These are phyloP conservation scores for Teratosphaeriaceae sp. DNA, from an alignment of 2,329 filamentous ascomycete species.

Conservation along the genomic window DNA sequence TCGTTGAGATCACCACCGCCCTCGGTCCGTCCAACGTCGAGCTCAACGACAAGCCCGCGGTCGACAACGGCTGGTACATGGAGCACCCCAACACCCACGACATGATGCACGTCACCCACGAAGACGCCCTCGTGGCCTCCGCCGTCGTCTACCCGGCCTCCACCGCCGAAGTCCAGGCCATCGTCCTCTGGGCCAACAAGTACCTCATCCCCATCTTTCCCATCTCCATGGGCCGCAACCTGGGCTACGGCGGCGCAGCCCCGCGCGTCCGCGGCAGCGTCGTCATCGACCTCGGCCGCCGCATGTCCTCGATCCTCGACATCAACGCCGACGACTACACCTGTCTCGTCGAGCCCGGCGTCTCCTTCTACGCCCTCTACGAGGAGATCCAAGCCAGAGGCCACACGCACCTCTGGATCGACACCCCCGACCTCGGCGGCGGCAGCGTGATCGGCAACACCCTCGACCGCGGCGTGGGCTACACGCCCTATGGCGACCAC, in stretches of 20 bases:
- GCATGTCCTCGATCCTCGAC: conserved; percentile 48
- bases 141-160: conserved; percentile 32
- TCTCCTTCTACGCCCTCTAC: conserved; percentile 47
- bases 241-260: conserved; percentile 50
- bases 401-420: conserved; percentile 32
- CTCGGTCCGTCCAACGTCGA: conserved; percentile 5
- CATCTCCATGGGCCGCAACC: conserved; percentile 44
- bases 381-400: conserved; percentile 40
- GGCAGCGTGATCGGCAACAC: conserved; percentile 46
- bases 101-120: conserved; percentile 30
- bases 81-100: conserved; percentile 9
- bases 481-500: conserved; percentile 37
- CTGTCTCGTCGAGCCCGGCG: conserved; percentile 50
- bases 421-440: conserved; percentile 44
- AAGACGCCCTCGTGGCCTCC: conserved; percentile 39
- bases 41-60: conserved; percentile 6
- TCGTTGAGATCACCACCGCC: background rate
- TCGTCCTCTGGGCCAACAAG: conserved; percentile 42
- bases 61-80: conserved; percentile 8
- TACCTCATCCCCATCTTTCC: conserved; percentile 43
- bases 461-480: conserved; percentile 38
- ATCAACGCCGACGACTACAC: conserved; percentile 45
- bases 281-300: conserved; percentile 44
- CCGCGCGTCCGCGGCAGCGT: conserved; percentile 46
- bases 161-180: conserved; percentile 40